Evolutionary conservation across 2,329 filamentous ascomycete species (phyloP), one percentile per base, ranked within the genome.

Genomic region (Aspergillus sp.): DNA sequence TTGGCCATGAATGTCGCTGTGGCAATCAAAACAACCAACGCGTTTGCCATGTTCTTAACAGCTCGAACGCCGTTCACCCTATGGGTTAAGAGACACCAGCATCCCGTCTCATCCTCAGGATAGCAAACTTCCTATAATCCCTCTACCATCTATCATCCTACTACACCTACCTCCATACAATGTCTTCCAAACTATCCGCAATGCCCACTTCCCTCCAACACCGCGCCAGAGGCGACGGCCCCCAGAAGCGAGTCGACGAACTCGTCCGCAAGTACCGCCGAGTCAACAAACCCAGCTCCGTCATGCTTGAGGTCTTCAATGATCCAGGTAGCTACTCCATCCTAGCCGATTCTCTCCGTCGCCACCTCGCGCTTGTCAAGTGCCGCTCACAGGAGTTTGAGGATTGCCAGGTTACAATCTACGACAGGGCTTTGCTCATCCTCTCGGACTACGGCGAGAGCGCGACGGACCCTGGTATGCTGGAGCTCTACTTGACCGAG

Each of bases 401-500:
- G 33, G 70, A 75, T 43, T 68, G 66, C 6, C 68, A 77, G 52
- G 60, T 77, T 56, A 78, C 73, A 1, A 61, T 77, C 59, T 78
- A 72, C 33, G 77, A 79, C 62, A 72, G 68, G 55, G 69, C 71
- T n/a, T 59, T 79, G 17, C 52, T 78, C 43, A 56, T 64, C 8
- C 63, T 78, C 33, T 74, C 70, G 12, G 59, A 65, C 2, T 65
- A 73, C 33, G 74, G 72, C 35, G 64, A 67, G 6, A 62, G 69
- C 8, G 57, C 72, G 23, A 62, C 65, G 37, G 66, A 70, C 12
- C 52, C 68, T 12, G 70, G 72, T 3, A 71, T 72, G 2, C 63
- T 77, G 11, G 70, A 73, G 50, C 70, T 75, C 51, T 79, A 72
- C 59, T 61, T 76, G 55, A 66, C 72, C 45, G 71, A 78, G 55